Conservation (phyloP, 331 rosid genomes). For the Rosa hybrid region DNA sequence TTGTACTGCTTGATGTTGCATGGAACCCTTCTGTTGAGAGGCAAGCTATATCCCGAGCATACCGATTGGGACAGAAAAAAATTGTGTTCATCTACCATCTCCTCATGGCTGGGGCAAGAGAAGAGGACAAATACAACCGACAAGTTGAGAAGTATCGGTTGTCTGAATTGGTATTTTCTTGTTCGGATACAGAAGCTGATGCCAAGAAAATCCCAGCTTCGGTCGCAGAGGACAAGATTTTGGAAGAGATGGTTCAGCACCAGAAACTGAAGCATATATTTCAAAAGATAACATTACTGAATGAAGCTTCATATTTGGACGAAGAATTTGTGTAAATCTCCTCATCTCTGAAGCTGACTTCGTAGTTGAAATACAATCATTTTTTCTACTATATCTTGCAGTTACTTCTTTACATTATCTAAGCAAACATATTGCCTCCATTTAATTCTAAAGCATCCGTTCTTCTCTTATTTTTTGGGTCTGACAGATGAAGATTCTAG, state of each 20-base stretch:
- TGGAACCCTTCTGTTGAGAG: conserved; percentile 75
- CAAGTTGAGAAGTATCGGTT: conserved; percentile 54
- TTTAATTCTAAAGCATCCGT: not conserved
- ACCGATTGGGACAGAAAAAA: conserved; percentile 60
- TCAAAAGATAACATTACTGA: conserved; percentile 21
- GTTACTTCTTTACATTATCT: too few relatives aligned
- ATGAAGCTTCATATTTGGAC: conserved; percentile 6
- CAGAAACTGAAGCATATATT: conserved; percentile 37
- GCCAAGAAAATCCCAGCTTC: conserved; percentile 17
- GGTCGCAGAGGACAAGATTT: conserved; percentile 44
- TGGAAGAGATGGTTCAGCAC: conserved; percentile 50
- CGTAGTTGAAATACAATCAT: not conserved
- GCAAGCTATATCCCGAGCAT: conserved; percentile 71
- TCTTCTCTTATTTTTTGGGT: not conserved
- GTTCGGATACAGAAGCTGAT: conserved; percentile 7
- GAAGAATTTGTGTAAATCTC: not conserved
- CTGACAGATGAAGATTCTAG: not conserved
- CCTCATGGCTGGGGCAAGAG: conserved; percentile 53
- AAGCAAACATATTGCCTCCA: not conserved
- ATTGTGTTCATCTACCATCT: conserved; percentile 57
- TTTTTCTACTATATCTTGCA: not conserved
- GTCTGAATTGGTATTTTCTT: conserved; percentile 53
- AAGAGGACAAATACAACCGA: conserved; percentile 42
- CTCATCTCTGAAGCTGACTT: not conserved
- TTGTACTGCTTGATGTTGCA: conserved; percentile 60